These are phyloP conservation scores for Podospora pseudocomata DNA, from an alignment of 495 filamentous ascomycete species.

Conservation along the genomic window DNA sequence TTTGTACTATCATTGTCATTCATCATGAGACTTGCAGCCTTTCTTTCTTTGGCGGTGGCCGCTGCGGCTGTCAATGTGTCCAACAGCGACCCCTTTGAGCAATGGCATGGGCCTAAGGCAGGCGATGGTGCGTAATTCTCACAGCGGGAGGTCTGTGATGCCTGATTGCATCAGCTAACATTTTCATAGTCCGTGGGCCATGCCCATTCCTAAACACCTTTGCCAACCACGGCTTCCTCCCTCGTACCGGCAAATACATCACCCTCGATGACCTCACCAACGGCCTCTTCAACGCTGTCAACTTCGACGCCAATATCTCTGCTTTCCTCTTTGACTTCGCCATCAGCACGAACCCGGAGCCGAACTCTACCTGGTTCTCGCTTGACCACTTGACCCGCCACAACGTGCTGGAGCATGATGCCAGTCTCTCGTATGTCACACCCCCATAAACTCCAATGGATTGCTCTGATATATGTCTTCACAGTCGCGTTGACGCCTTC, in stretches of 20 bases:
- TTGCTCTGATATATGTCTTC: background rate
- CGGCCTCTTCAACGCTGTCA: conserved; percentile 41
- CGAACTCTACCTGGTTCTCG: conserved; percentile 49
- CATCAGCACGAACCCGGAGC: conserved; percentile 43
- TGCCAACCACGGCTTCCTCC: conserved; percentile 39
- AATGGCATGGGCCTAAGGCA: conserved; percentile 1
- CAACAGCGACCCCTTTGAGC: background rate
- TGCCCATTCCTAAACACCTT: conserved; percentile 43
- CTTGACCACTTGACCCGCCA: conserved; percentile 42
- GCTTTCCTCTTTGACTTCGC: conserved; percentile 42
- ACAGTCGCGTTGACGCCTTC: conserved; percentile 43
- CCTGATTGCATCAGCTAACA: background rate
- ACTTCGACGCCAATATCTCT: conserved; percentile 38
- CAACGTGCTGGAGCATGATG: conserved; percentile 52
- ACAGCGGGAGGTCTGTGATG: background rate
- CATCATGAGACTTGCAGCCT: background rate
- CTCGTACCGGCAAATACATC: conserved; percentile 39
- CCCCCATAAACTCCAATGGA: background rate
- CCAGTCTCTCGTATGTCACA: conserved; percentile 43
- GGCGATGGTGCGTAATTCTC: background rate
- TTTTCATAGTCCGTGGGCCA: conserved; percentile 27
- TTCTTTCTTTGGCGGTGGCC: background rate
- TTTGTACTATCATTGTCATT: background rate
- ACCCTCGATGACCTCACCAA: conserved; percentile 30
- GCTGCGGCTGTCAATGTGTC: background rate